These are phyloP conservation scores for Allium sativum DNA, from an alignment of 106 monocot genomes.

Conservation along the genomic window DNA sequence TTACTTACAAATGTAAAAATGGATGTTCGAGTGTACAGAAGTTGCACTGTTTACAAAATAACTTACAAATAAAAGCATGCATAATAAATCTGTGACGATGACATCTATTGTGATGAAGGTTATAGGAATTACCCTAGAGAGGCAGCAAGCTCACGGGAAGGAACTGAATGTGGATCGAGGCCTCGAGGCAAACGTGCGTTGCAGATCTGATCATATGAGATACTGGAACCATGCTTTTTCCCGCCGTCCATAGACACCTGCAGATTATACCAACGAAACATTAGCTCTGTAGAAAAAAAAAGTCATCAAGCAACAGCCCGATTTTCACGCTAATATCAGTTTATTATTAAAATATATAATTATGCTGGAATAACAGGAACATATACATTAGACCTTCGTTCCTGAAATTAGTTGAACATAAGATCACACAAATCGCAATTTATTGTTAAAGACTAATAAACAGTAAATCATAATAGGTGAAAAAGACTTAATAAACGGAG, in stretches of 20 bases:
- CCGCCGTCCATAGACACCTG: slow-evolving; percentile 57
- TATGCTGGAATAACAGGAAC: no score
- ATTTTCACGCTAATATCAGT: no score
- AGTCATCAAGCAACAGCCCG: no score
- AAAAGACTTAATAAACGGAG: no score
- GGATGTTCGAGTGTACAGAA: background rate
- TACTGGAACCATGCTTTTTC: slow-evolving; percentile 35
- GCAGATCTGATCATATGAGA: slow-evolving; percentile 78
- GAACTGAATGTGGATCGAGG: slow-evolving; percentile 97
- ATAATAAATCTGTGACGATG: background rate
- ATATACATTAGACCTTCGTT: no score
- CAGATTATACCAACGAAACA: background rate
- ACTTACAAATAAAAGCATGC: background rate
- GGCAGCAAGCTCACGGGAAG: slow-evolving; percentile 81
- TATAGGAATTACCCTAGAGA: slow-evolving; percentile 67
- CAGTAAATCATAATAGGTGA: no score
- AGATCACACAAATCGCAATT: no score
- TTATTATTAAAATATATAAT: no score
- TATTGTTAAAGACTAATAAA: no score
- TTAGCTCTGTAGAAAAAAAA: no score
- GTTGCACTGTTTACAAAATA: background rate
- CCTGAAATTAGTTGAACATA: no score
- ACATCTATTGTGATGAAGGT: background rate
- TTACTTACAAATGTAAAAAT: background rate
- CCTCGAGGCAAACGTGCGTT: slow-evolving; percentile 83